phyloP scores from a whole-genome alignment of 1,284 basidiomycete genomes.

The Vanrija sp. region DNA sequence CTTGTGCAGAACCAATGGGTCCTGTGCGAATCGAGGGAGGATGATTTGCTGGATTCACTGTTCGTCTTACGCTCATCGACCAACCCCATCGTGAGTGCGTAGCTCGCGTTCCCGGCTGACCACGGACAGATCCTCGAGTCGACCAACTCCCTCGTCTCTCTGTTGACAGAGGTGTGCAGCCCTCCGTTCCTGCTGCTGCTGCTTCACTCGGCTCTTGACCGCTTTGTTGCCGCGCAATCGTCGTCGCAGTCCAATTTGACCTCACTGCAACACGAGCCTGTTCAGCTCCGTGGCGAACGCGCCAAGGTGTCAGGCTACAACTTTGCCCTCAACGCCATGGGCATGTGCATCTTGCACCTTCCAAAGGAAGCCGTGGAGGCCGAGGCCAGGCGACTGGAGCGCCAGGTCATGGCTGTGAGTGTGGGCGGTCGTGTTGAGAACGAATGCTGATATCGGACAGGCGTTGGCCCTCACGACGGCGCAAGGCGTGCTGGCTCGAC shows the following conservation, averaged over 20 bases:
- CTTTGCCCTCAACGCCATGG: slow-evolving; percentile 38
- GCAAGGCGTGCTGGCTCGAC: slow-evolving; percentile 25
- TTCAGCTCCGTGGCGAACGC: neutral
- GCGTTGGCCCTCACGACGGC: slow-evolving; percentile 8
- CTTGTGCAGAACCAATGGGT: slow-evolving; percentile 42
- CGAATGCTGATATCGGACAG: slow-evolving; percentile 14
- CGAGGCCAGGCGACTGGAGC: slow-evolving; percentile 27
- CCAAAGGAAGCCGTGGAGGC: slow-evolving; percentile 32
- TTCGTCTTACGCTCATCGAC: slow-evolving; percentile 30
- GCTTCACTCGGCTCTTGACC: slow-evolving; percentile 28
- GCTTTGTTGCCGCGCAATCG: slow-evolving; percentile 19
- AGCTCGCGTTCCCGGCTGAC: neutral
- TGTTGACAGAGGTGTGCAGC: slow-evolving; percentile 35
- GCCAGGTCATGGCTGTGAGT: slow-evolving; percentile 32
- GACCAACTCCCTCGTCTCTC: slow-evolving; percentile 38
- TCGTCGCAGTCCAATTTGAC: neutral
- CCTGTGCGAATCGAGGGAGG: slow-evolving; percentile 36
- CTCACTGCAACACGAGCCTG: neutral
- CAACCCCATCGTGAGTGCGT: slow-evolving; percentile 26
- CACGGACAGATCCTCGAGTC: slow-evolving; percentile 37
- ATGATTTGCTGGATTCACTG: slow-evolving; percentile 29
- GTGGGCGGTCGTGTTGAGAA: neutral
- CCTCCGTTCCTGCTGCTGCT: slow-evolving; percentile 34
- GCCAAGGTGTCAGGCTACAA: slow-evolving; percentile 26
- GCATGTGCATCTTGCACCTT: slow-evolving; percentile 37